Evolutionary conservation across 768 basidiomycete genomes (phyloP).

Genomic region (Cubamyces sp.): DNA sequence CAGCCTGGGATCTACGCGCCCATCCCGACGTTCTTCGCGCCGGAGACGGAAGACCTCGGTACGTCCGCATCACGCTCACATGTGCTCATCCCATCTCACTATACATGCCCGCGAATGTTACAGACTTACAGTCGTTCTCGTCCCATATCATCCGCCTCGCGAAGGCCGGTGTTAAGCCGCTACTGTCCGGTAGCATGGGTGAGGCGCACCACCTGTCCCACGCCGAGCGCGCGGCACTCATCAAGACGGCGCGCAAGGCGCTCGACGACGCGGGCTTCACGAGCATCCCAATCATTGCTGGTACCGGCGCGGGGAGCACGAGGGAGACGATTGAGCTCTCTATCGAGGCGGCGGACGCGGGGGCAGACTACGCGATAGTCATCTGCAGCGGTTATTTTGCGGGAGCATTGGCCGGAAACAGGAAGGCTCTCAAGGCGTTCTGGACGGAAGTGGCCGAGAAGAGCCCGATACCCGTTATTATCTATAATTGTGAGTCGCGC

Average conservation of each 20-base stretch:
- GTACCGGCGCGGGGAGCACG: slow-evolving; percentile 83
- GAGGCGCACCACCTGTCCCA: slow-evolving; percentile 53
- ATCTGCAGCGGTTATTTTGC: slow-evolving; percentile 89
- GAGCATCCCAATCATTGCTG: slow-evolving; percentile 72
- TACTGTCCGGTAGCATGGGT: slow-evolving; percentile 46
- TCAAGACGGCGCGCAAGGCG: slow-evolving; percentile 55
- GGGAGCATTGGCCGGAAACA: slow-evolving; percentile 64
- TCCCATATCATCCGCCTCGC: slow-evolving; percentile 45
- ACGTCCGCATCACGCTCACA: slow-evolving; percentile 32
- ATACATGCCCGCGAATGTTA: neutral
- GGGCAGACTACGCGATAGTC: slow-evolving; percentile 86
- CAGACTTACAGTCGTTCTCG: slow-evolving; percentile 45
- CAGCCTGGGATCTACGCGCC: slow-evolving; percentile 83
- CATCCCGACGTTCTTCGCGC: slow-evolving; percentile 82
- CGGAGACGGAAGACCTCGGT: slow-evolving; percentile 82
- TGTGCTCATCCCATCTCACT: neutral
- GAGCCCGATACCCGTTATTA: slow-evolving; percentile 84
- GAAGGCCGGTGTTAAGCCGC: slow-evolving; percentile 44
- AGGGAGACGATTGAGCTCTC: slow-evolving; percentile 80
- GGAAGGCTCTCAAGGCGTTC: slow-evolving; percentile 74
- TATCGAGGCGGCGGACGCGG: slow-evolving; percentile 77
- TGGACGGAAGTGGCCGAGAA: slow-evolving; percentile 76
- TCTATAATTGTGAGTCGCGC: slow-evolving; percentile 79
- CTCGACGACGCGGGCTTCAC: slow-evolving; percentile 67
- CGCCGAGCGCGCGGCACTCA: slow-evolving; percentile 37